These are phyloP conservation scores for Naganishia randhawae DNA, from an alignment of 768 basidiomycete species.

Conservation along the genomic window DNA sequence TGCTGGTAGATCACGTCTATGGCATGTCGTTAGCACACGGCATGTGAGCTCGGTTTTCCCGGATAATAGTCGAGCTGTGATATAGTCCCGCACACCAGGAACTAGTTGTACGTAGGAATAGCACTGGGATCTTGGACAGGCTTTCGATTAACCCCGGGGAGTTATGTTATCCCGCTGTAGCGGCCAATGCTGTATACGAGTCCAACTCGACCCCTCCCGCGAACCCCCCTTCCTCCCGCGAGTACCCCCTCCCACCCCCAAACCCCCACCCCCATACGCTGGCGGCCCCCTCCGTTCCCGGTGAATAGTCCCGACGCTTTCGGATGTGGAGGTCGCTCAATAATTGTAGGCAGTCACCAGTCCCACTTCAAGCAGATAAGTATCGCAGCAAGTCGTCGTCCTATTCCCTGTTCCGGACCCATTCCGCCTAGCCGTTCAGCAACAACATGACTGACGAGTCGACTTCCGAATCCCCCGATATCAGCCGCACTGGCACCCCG, in stretches of 20 bases:
- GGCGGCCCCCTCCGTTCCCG: too few relatives aligned
- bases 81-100: too few relatives aligned
- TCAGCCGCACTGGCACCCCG: slow-evolving; percentile 28
- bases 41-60: not conserved
- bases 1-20: not conserved
- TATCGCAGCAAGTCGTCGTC: not conserved
- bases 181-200: too few relatives aligned
- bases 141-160: too few relatives aligned
- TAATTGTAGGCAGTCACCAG: not conserved
- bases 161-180: too few relatives aligned
- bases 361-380: not conserved
- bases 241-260: not conserved
- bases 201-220: not conserved
- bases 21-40: not conserved
- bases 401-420: not conserved
- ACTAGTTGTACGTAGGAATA: not conserved
- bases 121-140: too few relatives aligned
- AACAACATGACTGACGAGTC: slow-evolving; percentile 15
- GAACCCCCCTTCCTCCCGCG: not conserved
- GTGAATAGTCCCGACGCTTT: not conserved
- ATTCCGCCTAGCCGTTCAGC: not conserved
- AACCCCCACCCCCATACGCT: too few relatives aligned
- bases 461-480: slow-evolving; percentile 12
- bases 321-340: not conserved
- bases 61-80: too few relatives aligned